Evolutionary conservation across 139 green algal genomes (phyloP).

Genomic region (Micractinium sp.): DNA sequence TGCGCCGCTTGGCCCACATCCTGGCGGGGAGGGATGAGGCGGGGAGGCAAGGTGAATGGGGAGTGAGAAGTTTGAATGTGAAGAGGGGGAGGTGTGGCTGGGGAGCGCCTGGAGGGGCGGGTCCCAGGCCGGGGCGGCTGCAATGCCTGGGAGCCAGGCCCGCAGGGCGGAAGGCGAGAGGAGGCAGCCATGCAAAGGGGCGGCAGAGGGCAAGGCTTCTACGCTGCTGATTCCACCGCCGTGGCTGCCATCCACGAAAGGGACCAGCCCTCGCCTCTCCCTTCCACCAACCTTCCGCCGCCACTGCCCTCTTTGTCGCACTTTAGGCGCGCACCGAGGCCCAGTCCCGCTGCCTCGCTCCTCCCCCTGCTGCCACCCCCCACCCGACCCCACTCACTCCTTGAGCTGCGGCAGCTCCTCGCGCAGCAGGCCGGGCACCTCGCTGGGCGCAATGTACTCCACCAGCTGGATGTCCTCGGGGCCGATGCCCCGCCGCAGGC

Average conservation of each 20-base stretch:
- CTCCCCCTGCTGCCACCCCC: neutral
- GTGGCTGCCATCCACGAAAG: too few species aligned
- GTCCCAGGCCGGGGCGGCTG: too few species aligned
- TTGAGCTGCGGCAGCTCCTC: conserved; percentile 39
- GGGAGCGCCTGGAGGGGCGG: too few species aligned
- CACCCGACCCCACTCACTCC: neutral
- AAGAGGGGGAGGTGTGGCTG: too few species aligned
- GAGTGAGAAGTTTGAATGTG: neutral
- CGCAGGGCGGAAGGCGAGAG: too few species aligned
- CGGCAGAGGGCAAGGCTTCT: too few species aligned
- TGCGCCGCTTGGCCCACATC: conserved; percentile 35
- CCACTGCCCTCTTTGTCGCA: too few species aligned
- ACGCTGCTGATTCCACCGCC: too few species aligned
- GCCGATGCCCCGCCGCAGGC: conserved; percentile 41
- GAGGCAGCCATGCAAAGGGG: neutral
- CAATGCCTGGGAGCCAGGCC: too few species aligned
- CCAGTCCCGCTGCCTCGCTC: neutral
- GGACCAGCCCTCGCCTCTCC: too few species aligned
- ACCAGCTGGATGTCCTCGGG: conserved; percentile 39
- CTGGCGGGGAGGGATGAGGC: neutral
- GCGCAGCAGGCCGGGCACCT: conserved; percentile 39
- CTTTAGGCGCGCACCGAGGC: neutral
- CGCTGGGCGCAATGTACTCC: conserved; percentile 23
- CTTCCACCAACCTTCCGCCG: too few species aligned
- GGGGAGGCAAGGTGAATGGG: neutral